Base-by-base conservation (phyloP, 331 rosid genomes). In the Rhamnella rubrinervis region DNA sequence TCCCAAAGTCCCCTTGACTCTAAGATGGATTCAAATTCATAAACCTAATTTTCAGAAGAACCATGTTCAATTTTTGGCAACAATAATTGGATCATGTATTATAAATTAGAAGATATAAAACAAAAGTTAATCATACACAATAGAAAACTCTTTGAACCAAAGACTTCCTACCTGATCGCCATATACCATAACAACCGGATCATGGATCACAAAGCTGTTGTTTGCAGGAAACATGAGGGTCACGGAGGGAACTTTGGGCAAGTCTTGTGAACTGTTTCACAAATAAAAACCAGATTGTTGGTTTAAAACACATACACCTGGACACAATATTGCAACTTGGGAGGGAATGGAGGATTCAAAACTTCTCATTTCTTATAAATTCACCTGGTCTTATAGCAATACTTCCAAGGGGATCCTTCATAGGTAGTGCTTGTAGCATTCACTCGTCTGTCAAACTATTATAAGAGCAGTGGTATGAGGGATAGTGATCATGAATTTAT, bases 351-450 rank as follows among this genome's bases (percentile, higher is more conserved):
- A 13, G 19, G 66, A 52, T 44, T 26, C 28, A 1, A 51, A 51
- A 51, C 56, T 51, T 71, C 28, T 66, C 21, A 18, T 47, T 10
- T 51, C 57, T 16, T 4, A 52, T 52, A 52, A 62, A 71, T 10
- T 73, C 71, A 93, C 98, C 93, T 85, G 75, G 78, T 69, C 31
- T 78, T 59, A 71, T 93, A 93, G 77, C 98, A 93, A 82, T 90
- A 90, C 75, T 93, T 85, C 97, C 97, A 93, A 44, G 87, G 87
- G 77, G 70, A 84, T 59, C 84, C 96, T 74, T 82, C 70, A 66
- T 75, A 81, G 75, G 71, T 84, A 49, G 87, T 41, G 70, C 86
- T 72, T 59, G 97, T 77, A 66, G 87, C 85, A 76, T 93, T 90
- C 58, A 88, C 86, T 61, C 73, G 87, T 67, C 76, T 83, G 74